phyloP scores from a whole-genome alignment of 1,284 basidiomycete species.

The Entoloma clypeatum region DNA sequence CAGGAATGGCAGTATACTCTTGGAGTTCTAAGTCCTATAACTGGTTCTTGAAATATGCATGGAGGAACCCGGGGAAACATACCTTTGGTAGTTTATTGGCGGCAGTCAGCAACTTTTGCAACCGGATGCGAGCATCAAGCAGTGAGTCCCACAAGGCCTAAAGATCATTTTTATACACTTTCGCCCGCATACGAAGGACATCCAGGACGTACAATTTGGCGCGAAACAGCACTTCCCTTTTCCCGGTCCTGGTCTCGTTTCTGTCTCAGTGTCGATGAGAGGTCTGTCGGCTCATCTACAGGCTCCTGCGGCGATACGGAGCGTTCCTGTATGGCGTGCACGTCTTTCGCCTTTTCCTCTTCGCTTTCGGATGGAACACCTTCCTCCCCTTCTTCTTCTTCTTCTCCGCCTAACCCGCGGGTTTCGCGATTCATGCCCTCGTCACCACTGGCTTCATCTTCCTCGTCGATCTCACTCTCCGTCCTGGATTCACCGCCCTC shows the following conservation, averaged over 20 bases:
- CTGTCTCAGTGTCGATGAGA: constrained; percentile 51
- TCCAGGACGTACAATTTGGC: constrained; percentile 66
- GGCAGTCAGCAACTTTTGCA: constrained; percentile 75
- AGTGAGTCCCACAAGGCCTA: constrained; percentile 83
- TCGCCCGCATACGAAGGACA: constrained; percentile 14
- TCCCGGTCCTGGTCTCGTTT: constrained; percentile 61
- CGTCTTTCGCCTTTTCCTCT: constrained; percentile 20
- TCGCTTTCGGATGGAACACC: constrained; percentile 18
- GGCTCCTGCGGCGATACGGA: constrained; percentile 1
- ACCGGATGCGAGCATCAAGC: constrained; percentile 81
- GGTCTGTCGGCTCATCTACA: constrained; percentile 30
- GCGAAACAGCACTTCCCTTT: constrained; percentile 80
- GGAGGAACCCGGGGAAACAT: constrained; percentile 22
- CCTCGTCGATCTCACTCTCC: constrained; percentile 27
- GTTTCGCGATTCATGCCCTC: constrained; percentile 28
- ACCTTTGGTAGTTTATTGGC: constrained; percentile 61
- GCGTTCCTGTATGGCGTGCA: constrained; percentile 8
- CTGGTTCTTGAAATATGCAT: constrained; percentile 13
- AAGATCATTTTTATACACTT: background rate
- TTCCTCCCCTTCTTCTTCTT: constrained; percentile 32
- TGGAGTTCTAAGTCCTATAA: constrained; percentile 33
- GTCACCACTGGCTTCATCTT: constrained; percentile 25
- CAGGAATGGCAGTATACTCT: constrained; percentile 26
- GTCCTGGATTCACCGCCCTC: constrained; percentile 33
- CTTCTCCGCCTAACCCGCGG: constrained; percentile 27